phyloP scores from a whole-genome alignment of 176 grass and related monocot genomes.

The Stipa capillata region DNA sequence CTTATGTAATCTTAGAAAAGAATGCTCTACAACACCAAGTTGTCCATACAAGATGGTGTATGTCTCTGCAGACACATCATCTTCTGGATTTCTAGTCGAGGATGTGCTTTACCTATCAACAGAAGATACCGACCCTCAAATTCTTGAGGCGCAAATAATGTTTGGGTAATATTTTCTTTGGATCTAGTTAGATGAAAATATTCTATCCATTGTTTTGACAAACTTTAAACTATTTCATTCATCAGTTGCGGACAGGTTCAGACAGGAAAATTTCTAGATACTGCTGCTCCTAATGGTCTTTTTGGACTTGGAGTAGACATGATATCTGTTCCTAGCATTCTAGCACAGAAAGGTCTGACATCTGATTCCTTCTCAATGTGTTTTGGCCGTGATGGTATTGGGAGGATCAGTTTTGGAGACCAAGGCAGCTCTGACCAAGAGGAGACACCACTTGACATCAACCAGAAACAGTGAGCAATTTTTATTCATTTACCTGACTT shows the following conservation, averaged over 20 bases:
- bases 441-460: slow-evolving; percentile 60
- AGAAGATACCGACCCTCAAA: slow-evolving; percentile 31
- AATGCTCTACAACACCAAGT: slow-evolving; percentile 37
- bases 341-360: slow-evolving; percentile 51
- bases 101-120: slow-evolving; percentile 69
- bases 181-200: not conserved
- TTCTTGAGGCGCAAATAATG: slow-evolving; percentile 57
- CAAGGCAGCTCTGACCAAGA: slow-evolving; percentile 62
- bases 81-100: slow-evolving; percentile 70
- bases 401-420: slow-evolving; percentile 79
- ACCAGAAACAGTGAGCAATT: slow-evolving; percentile 42
- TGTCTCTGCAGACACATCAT: slow-evolving; percentile 56
- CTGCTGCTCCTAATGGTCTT: slow-evolving; percentile 73
- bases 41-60: slow-evolving; percentile 76
- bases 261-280: slow-evolving; percentile 66
- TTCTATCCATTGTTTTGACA: not conserved
- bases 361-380: slow-evolving; percentile 86
- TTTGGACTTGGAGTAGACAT: slow-evolving; percentile 66
- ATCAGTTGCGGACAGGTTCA: slow-evolving; percentile 73
- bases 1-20: slow-evolving; percentile 50
- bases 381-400: slow-evolving; percentile 63
- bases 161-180: slow-evolving; percentile 54
- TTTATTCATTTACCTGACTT: not conserved
- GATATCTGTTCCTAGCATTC: slow-evolving; percentile 64
- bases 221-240: not conserved